Evolutionary conservation across 805 yeast species (phyloP), one percentile per base, ranked within the genome.

Genomic region (Saccharomycopsis vini): DNA sequence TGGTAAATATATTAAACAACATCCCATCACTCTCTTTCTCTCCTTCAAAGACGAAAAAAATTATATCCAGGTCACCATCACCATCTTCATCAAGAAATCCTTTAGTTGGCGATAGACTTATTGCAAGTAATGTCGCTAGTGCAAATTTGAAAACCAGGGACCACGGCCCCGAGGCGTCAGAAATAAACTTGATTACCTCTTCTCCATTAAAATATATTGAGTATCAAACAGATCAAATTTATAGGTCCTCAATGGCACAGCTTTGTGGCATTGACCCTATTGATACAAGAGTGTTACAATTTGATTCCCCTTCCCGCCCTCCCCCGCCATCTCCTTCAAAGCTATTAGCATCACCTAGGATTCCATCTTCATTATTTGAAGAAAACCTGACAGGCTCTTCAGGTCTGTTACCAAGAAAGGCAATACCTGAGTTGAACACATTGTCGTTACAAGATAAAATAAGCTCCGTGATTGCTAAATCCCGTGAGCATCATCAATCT

Each of bases 171-270:
- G n/a, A n/a, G n/a, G n/a, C n/a, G n/a, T n/a, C n/a, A n/a, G n/a
- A n/a, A n/a, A n/a, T n/a, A n/a, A n/a, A n/a, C n/a, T n/a, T n/a
- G n/a, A n/a, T 72, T 30, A 67, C 64, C 48, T 71, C 71, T 10
- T 66, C 73, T 1, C 72, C 72, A 3, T 57, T 63, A 3, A 61
- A 66, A 26, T 72, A 62, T 53, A 56, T 64, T 24, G 63, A 61
- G 46, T 72, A 68, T 1, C 72, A 62, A 47, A 64, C 69, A 6
- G 63, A 64, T 42, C 52, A 60, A 34, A 66, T 66, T 3, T 86
- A 84, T 56, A 81, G 81, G 59, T 75, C 76, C 54, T 80, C 85
- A 23, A 95, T 89, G 2, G 97, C 97, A 0, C 83, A 83, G 56
- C 97, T 97, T 0, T 89, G 96, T 61, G 97, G 97, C 0, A 67